Evolutionary conservation across 2,329 filamentous ascomycete genomes (phyloP).

Genomic region (Zasmidium citrigriseum): DNA sequence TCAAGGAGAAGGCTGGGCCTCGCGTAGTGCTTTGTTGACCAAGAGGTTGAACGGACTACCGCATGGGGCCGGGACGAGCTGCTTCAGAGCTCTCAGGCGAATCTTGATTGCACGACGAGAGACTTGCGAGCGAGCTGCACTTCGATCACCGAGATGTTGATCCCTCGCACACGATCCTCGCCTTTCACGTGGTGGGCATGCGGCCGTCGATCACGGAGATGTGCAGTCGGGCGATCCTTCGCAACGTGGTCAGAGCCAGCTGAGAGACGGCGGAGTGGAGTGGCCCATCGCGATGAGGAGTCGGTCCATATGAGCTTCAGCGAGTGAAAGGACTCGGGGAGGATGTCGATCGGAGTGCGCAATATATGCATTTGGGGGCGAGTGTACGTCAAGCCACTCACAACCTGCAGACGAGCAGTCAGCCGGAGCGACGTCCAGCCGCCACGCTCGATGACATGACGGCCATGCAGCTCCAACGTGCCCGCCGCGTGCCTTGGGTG

Average conservation of each 20-base stretch:
- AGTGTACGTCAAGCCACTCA: neutral
- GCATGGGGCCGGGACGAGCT: no score
- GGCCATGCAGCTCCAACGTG: neutral
- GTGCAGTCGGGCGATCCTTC: neutral
- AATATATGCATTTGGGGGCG: neutral
- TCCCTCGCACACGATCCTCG: neutral
- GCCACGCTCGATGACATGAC: neutral
- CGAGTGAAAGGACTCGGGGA: neutral
- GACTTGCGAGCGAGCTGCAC: neutral
- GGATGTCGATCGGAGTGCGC: neutral
- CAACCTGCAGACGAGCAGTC: neutral
- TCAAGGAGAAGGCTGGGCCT: no score
- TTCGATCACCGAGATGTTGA: neutral
- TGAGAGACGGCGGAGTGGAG: neutral
- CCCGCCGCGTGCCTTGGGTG: neutral
- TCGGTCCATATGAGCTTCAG: neutral
- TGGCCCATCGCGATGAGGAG: no score
- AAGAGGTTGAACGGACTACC: no score
- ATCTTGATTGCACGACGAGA: neutral
- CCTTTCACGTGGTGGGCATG: neutral
- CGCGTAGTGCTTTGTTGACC: no score
- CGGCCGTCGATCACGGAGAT: neutral
- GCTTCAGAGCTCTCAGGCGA: no score
- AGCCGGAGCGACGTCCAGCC: neutral
- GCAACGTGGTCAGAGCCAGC: neutral